These are phyloP conservation scores for Ustilago bromivora DNA, from an alignment of 1,284 basidiomycete genomes.

Conservation along the genomic window DNA sequence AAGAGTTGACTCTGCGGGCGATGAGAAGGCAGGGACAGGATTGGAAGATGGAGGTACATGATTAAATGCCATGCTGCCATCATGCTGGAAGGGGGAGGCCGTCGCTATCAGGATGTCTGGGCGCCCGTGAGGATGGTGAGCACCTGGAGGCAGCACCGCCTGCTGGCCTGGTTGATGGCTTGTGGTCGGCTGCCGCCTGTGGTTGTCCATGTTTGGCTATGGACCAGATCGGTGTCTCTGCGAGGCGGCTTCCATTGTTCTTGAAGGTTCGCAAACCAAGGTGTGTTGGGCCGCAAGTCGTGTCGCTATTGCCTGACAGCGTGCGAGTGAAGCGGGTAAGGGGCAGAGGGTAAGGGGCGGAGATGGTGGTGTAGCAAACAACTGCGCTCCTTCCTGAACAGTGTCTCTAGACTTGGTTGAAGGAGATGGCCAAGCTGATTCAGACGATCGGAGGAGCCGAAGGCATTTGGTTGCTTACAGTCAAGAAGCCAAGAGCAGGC, in stretches of 20 bases:
- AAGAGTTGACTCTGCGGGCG: neutral
- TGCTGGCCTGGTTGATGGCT: neutral
- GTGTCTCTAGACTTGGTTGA: no score
- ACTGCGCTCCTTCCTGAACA: no score
- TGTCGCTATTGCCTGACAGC: no score
- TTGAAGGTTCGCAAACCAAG: neutral
- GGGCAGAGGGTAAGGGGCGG: no score
- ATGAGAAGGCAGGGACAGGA: neutral
- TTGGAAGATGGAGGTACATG: neutral
- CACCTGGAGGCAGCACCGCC: slow-evolving; percentile 4
- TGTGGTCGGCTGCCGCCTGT: neutral
- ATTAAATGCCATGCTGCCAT: neutral
- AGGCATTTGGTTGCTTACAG: neutral
- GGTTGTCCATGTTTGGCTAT: slow-evolving; percentile 13
- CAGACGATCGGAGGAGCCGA: neutral
- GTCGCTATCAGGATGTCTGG: neutral
- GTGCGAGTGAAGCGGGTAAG: neutral
- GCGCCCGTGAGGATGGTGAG: neutral
- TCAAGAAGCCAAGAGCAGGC: neutral
- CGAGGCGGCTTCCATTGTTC: neutral
- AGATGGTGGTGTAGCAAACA: no score
- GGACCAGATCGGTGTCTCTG: neutral
- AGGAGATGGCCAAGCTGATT: neutral
- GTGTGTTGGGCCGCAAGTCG: neutral
- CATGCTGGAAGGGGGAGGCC: neutral